A percentile compares a stretch with the other conserved stretches of the same genome.
phyloP scores from a whole-genome alignment of 2,329 filamentous ascomycete species.

The Emmonsia crescens region DNA sequence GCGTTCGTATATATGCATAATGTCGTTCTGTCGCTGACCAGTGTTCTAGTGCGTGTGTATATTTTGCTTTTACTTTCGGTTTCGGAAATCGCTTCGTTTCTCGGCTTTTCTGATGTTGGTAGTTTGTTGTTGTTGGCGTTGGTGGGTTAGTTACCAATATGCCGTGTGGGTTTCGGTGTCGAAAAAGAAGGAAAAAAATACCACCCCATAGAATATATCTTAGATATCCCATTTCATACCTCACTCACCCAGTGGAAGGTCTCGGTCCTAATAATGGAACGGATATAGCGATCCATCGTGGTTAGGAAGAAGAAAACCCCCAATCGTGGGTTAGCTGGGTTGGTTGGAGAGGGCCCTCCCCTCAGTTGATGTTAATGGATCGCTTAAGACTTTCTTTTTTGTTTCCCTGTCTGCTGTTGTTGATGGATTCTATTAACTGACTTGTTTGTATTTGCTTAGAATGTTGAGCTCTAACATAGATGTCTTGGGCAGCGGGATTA shows the following conservation, averaged over 20 bases:
- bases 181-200: background rate
- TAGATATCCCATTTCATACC: background rate
- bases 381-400: background rate
- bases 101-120: background rate
- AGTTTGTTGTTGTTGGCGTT: background rate
- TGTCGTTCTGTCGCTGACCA: too few relatives aligned
- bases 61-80: background rate
- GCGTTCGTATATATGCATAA: too few relatives aligned
- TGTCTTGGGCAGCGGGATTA: background rate
- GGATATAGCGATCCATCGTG: background rate
- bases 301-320: too few relatives aligned
- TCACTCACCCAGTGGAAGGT: background rate
- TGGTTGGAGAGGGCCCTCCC: background rate
- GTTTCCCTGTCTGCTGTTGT: background rate
- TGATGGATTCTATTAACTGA: background rate
- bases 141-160: background rate
- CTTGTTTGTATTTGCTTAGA: background rate
- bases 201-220: background rate
- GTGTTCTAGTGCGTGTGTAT: too few relatives aligned
- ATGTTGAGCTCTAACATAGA: background rate
- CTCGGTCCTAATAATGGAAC: background rate
- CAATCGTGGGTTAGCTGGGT: background rate
- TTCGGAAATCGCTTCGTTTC: background rate
- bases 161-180: background rate
- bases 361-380: background rate